Conservation (phyloP, 2,329 filamentous ascomycete genomes). For the Zarea fungicola region DNA sequence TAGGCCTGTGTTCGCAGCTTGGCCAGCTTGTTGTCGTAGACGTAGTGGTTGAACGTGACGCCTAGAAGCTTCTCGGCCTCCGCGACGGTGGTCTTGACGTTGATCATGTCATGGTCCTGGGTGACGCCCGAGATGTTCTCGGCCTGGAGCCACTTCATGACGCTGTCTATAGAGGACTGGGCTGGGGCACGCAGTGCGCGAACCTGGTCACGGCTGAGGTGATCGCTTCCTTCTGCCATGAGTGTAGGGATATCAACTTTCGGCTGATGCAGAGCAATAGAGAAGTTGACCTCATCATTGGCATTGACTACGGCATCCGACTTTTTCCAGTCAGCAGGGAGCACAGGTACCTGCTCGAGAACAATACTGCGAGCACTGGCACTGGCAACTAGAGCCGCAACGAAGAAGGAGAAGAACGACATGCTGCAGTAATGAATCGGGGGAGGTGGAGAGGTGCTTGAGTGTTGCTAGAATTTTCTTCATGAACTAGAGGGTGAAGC, state of each 20-base stretch:
- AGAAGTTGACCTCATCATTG: neutral
- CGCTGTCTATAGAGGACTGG: constrained; percentile 16
- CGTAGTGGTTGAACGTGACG: constrained; percentile 28
- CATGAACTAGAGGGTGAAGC: too few relatives aligned
- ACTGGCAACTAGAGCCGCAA: constrained; percentile 5
- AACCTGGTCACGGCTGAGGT: constrained; percentile 6
- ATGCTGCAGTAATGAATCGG: neutral
- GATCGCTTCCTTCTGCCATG: neutral
- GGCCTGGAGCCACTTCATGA: constrained; percentile 29
- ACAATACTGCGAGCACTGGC: constrained; percentile 11
- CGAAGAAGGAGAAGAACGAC: neutral
- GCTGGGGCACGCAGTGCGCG: constrained; percentile 2
- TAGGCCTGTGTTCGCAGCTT: constrained; percentile 32
- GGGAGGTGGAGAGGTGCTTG: neutral
- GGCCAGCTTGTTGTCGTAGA: constrained; percentile 22
- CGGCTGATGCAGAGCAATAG: constrained; percentile 9
- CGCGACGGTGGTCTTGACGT: constrained; percentile 27
- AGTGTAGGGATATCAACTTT: neutral
- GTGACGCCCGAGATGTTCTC: constrained; percentile 23
- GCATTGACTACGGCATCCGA: neutral
- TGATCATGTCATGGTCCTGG: constrained; percentile 26
- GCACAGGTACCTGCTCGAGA: constrained; percentile 7
- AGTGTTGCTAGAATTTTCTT: neutral
- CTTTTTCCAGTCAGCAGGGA: constrained; percentile 9
- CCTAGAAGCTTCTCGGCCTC: constrained; percentile 26